A percentile compares a stretch with the other conserved stretches of the same genome.
These are phyloP conservation scores for Neurospora sp. DNA, from an alignment of 495 filamentous ascomycete genomes.

Conservation along the genomic window DNA sequence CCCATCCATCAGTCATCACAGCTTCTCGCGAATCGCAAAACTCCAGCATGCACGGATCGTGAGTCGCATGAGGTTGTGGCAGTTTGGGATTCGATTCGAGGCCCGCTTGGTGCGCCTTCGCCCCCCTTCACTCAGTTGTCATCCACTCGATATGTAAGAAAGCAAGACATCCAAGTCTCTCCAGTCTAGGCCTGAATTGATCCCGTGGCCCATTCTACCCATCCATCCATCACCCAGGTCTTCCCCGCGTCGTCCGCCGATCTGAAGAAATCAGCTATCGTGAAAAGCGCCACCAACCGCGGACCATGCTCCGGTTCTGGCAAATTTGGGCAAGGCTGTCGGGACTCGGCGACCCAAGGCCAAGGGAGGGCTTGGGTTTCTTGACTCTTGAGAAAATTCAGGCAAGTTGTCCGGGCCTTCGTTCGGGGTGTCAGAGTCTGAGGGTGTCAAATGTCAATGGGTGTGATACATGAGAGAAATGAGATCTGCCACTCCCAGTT, in stretches of 20 bases:
- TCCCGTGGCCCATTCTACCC: neutral
- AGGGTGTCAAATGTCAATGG: neutral
- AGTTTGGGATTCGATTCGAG: neutral
- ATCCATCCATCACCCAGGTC: neutral
- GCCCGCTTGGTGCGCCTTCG: neutral
- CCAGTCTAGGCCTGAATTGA: neutral
- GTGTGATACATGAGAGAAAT: neutral
- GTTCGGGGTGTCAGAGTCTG: neutral
- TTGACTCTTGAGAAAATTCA: neutral
- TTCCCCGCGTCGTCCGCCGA: neutral
- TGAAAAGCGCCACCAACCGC: neutral
- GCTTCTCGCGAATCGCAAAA: neutral
- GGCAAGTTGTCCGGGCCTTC: neutral
- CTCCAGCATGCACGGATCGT: neutral
- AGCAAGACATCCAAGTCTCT: neutral
- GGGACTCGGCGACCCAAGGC: neutral
- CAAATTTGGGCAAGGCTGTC: neutral
- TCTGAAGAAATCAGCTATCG: neutral
- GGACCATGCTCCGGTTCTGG: neutral
- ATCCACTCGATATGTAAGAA: neutral
- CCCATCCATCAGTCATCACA: neutral
- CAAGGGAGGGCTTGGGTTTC: neutral
- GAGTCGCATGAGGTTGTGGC: neutral
- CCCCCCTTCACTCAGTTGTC: neutral
- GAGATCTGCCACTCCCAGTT: neutral